These are phyloP conservation scores for Dendrostoma leiphaemia DNA, from an alignment of 2,329 filamentous ascomycete genomes.

Conservation along the genomic window DNA sequence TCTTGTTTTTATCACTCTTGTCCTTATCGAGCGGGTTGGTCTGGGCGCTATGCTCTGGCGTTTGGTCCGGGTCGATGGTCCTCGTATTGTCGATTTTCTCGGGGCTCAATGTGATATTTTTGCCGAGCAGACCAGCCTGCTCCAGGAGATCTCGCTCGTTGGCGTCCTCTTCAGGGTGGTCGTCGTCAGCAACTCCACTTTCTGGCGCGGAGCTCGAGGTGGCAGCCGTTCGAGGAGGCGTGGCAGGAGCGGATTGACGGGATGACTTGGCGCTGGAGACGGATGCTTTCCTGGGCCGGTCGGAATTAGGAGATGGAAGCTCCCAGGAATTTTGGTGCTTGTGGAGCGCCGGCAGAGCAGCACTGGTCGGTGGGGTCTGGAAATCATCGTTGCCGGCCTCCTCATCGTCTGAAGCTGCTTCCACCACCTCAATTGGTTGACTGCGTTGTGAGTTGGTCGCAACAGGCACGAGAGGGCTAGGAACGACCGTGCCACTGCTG, in stretches of 20 bases:
- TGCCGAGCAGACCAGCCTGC: conserved; percentile 63
- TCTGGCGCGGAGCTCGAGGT: conserved; percentile 31
- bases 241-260: conserved; percentile 30
- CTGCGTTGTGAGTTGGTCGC: conserved; percentile 30
- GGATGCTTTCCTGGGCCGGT: conserved; percentile 39
- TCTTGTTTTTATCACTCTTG: conserved; percentile 61
- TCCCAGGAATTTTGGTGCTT: conserved; percentile 43
- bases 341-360: conserved; percentile 35
- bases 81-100: conserved; percentile 41
- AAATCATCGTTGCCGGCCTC: conserved; percentile 44
- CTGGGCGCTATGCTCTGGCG: conserved; percentile 26
- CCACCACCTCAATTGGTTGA: conserved; percentile 27
- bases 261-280: conserved; percentile 41
- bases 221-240: conserved; percentile 30
- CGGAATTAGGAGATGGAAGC: conserved; percentile 33
- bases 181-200: conserved; percentile 28
- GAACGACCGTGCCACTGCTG: conserved; percentile 29
- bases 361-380: conserved; percentile 46
- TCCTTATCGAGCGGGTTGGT: conserved; percentile 41
- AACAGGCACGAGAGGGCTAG: conserved; percentile 35
- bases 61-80: conserved; percentile 39
- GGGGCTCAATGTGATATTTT: conserved; percentile 36
- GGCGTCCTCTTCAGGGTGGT: conserved; percentile 56
- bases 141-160: conserved; percentile 66
- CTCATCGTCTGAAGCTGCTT: conserved; percentile 32